phyloP scores from a whole-genome alignment of 345 rosid genomes.

The Aquilaria malaccensis region DNA sequence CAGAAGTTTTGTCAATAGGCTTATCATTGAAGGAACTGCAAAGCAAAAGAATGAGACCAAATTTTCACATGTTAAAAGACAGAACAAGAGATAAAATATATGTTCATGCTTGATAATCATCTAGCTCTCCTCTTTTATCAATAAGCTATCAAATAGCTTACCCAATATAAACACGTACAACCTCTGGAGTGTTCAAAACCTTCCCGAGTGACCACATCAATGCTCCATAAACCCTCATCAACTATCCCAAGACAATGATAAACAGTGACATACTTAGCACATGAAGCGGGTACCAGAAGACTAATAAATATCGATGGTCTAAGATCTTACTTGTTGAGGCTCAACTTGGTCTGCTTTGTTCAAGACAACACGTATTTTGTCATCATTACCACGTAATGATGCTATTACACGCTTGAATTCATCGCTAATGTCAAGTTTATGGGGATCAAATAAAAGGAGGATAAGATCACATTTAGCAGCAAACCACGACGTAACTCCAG shows the following conservation, averaged over 20 bases:
- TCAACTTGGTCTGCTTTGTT: constrained; percentile 97
- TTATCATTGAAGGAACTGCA: constrained; percentile 88
- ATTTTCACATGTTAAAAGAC: background rate
- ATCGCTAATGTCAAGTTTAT: constrained; percentile 89
- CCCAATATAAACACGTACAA: constrained; percentile 90
- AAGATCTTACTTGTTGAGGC: constrained; percentile 62
- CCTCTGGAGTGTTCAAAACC: constrained; percentile 91
- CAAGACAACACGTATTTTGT: constrained; percentile 90
- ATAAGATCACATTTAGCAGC: constrained; percentile 95
- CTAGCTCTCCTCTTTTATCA: background rate
- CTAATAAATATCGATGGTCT: no score
- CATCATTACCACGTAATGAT: constrained; percentile 83
- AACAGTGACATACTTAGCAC: no score
- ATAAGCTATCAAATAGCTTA: constrained; percentile 15
- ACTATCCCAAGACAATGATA: constrained; percentile 21
- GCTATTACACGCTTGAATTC: constrained; percentile 91
- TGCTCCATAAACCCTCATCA: constrained; percentile 98
- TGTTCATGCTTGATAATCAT: background rate
- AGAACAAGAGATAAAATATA: background rate
- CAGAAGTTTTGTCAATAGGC: constrained; percentile 50
- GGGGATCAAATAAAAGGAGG: constrained; percentile 94
- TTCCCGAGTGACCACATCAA: constrained; percentile 98
- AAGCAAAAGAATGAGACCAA: constrained; percentile 2
- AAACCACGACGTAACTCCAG: constrained; percentile 93
- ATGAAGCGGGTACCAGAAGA: background rate